These are phyloP conservation scores for Gigaspora rosea DNA, from an alignment of 192 early-diverging fungal species.

Conservation along the genomic window DNA sequence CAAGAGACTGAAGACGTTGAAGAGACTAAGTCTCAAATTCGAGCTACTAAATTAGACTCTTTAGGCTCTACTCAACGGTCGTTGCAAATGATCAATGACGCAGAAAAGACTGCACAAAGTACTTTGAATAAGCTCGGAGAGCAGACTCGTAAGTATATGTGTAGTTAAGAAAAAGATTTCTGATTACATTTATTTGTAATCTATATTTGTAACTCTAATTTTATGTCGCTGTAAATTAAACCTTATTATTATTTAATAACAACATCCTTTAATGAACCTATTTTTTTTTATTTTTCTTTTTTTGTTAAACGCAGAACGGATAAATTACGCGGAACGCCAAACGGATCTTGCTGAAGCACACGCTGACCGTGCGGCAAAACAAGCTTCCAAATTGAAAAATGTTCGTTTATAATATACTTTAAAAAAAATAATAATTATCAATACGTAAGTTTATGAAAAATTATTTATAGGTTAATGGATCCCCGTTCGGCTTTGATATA, in stretches of 20 bases:
- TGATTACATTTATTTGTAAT: neutral
- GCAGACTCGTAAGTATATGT: slow-evolving; percentile 54
- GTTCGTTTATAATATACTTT: neutral
- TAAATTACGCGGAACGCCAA: slow-evolving; percentile 59
- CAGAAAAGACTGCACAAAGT: slow-evolving; percentile 57
- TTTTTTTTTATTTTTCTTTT: too few relatives aligned
- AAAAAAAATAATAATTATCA: neutral
- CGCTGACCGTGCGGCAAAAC: slow-evolving; percentile 53
- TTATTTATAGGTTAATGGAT: slow-evolving; percentile 57
- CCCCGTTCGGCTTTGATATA: slow-evolving; percentile 70
- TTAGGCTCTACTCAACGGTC: slow-evolving; percentile 67
- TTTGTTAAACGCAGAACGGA: slow-evolving; percentile 33
- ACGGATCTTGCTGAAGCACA: slow-evolving; percentile 64
- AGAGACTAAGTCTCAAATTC: slow-evolving; percentile 63
- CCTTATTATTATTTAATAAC: neutral
- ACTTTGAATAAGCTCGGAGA: slow-evolving; percentile 69
- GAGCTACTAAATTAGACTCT: slow-evolving; percentile 62
- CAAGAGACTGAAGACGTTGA: slow-evolving; percentile 61
- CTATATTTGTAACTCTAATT: neutral
- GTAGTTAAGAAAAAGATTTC: too few relatives aligned
- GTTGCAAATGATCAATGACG: slow-evolving; percentile 60
- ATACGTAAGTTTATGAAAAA: neutral
- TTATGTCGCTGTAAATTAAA: neutral
- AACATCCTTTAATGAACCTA: neutral
- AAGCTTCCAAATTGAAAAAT: slow-evolving; percentile 60